A percentile compares a stretch with the other conserved stretches of the same genome.
Conservation (phyloP, 2,329 filamentous ascomycete genomes). For the Phaeoacremonium minimum region DNA sequence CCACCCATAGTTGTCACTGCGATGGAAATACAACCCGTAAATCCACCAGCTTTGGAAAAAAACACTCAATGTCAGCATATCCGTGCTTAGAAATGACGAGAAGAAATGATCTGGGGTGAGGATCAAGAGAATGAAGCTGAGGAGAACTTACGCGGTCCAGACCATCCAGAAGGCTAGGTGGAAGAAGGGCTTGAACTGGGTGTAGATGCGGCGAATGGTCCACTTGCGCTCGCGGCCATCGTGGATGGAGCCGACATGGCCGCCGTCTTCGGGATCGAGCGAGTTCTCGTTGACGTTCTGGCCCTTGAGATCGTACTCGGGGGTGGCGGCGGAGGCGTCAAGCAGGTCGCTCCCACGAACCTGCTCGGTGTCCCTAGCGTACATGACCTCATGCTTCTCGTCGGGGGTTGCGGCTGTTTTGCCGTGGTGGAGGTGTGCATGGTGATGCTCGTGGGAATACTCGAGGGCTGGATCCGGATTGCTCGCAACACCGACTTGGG, state of each 20-base stretch:
- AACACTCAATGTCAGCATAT: slow-evolving; percentile 23
- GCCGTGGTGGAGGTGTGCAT: slow-evolving; percentile 37
- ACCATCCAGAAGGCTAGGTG: slow-evolving; percentile 37
- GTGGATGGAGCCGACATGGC: slow-evolving; percentile 18
- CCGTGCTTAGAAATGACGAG: slow-evolving; percentile 10
- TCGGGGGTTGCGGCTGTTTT: slow-evolving; percentile 23
- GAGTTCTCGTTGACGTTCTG: slow-evolving; percentile 20
- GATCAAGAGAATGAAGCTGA: slow-evolving; percentile 10
- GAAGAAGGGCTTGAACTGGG: slow-evolving; percentile 35
- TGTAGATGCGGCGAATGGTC: slow-evolving; percentile 31
- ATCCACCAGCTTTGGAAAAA: slow-evolving; percentile 67
- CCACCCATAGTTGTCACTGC: slow-evolving; percentile 69
- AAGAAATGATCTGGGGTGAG: slow-evolving; percentile 7
- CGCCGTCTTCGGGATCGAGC: slow-evolving; percentile 23
- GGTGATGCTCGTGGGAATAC: slow-evolving; percentile 34
- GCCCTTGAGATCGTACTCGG: slow-evolving; percentile 32
- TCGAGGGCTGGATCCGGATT: slow-evolving; percentile 28
- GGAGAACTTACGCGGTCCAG: slow-evolving; percentile 25
- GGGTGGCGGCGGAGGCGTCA: slow-evolving; percentile 25
- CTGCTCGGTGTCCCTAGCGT: slow-evolving; percentile 33
- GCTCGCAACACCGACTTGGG: slow-evolving; percentile 7
- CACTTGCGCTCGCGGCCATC: slow-evolving; percentile 15
- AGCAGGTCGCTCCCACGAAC: slow-evolving; percentile 16
- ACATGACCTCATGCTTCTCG: slow-evolving; percentile 39
- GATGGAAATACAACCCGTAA: slow-evolving; percentile 67